Evolutionary conservation across 805 yeast species (phyloP), one percentile per base, ranked within the genome.

Genomic region (Candida adriatica): DNA sequence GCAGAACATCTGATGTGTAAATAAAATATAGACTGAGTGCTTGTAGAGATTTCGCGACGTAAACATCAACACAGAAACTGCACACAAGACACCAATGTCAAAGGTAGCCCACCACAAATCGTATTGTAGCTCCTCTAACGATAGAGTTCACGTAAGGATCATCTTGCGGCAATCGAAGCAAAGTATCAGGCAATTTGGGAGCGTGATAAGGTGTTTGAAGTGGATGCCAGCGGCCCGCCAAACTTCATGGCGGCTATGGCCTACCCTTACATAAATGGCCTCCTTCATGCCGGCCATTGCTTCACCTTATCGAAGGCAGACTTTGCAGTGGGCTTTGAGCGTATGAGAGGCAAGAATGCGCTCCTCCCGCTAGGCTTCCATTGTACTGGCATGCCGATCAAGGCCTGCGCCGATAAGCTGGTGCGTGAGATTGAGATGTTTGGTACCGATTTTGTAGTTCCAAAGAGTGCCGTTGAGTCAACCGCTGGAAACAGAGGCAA

Each of bases 321-420:
- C 59, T 92, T 80, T 56, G 79, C 88, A 27, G 69, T 83, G 35
- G 97, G 97, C 34, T 92, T 81, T 55, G 95, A 92, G 66, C 78
- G 96, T 63, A 82, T 92, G 90, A 72, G 72, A 53, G 97, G 96
- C 45, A 85, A 81, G 62, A 73, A 82, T 49, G 95, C 96, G 22
- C 66, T 88, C 39, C 92, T 85, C 65, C 97, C 98, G 31, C 70
- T 92, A 36, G 98, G 98, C 30, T 92, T 90, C 80, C 98, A 92
- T 63, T 92, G 98, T 73, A 92, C 98, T 21, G 98, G 98, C 70
- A 82, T 92, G 96, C 97, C 98, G 33, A 92, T 92, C 58, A 70
- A 76, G 56, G 90, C 97, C 18, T 73, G 95, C 51, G 97, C 98
- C 30, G 98, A 90, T 63, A 24, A 24, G 27, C 71, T 92, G 54